Conservation (phyloP, 495 filamentous ascomycete genomes). For the Neurospora tetrasperma region DNA sequence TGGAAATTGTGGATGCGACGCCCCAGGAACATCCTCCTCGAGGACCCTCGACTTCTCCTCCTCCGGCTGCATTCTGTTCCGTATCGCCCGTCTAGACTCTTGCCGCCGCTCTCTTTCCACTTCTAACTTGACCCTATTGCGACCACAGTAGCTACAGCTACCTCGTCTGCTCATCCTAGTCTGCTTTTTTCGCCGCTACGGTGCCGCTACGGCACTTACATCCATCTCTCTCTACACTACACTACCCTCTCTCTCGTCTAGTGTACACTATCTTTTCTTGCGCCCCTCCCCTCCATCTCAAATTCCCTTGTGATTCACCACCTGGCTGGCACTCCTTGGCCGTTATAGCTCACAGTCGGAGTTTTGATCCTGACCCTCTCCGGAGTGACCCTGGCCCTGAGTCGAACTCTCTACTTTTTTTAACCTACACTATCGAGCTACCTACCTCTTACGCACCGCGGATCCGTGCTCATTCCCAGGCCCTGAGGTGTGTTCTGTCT, state of each 20-base stretch:
- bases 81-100: not conserved
- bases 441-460: not conserved
- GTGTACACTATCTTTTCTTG: not conserved
- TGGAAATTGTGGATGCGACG: not conserved
- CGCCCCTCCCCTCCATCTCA: not conserved
- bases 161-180: not conserved
- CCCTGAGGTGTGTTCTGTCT: not conserved
- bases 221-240: not conserved
- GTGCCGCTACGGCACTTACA: not conserved
- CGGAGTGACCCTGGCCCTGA: not conserved
- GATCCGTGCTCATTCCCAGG: not conserved
- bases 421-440: not conserved
- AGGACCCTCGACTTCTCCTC: not conserved
- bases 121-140: not conserved
- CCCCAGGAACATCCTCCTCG: not conserved
- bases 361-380: not conserved
- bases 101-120: not conserved
- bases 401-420: not conserved
- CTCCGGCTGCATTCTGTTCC: not conserved
- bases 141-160: not conserved
- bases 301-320: not conserved
- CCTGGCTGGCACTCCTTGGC: not conserved
- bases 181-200: not conserved
- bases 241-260: not conserved
- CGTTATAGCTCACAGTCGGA: not conserved